A percentile compares a stretch with the other conserved stretches of the same genome.
phyloP scores from a whole-genome alignment of 2,329 filamentous ascomycete species.

The Graphilbum fragrans region DNA sequence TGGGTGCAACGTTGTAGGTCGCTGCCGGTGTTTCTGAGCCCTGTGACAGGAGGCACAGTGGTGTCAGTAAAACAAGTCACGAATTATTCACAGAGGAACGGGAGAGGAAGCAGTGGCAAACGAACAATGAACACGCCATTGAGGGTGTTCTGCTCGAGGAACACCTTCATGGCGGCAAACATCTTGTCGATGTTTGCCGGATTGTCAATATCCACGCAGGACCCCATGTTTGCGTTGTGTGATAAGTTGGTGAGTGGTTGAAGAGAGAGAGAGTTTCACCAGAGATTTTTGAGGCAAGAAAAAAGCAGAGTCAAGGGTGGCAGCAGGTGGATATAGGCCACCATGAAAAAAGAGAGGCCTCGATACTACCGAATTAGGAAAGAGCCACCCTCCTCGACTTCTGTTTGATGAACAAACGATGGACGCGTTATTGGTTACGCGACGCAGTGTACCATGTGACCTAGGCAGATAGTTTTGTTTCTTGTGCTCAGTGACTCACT shows the following conservation, averaged over 20 bases:
- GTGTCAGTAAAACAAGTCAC: too few relatives aligned
- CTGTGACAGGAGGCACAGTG: not conserved
- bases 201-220: not conserved
- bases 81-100: not conserved
- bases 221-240: not conserved
- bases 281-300: too few relatives aligned
- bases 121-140: conserved; percentile 4
- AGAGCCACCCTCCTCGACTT: not conserved
- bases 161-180: not conserved
- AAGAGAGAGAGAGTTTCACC: not conserved
- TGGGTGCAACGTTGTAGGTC: not conserved
- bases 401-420: too few relatives aligned
- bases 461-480: too few relatives aligned
- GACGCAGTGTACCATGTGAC: too few relatives aligned
- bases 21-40: not conserved
- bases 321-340: too few relatives aligned
- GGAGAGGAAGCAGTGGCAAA: not conserved
- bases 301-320: too few relatives aligned
- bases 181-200: not conserved
- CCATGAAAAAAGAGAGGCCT: too few relatives aligned
- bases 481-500: too few relatives aligned
- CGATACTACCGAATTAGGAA: not conserved
- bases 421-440: too few relatives aligned
- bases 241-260: not conserved
- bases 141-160: conserved; percentile 1